A percentile compares a stretch with the other conserved stretches of the same genome.
phyloP scores from a whole-genome alignment of 1,139 yeast genomes.

The Blastobotrys serpentis region DNA sequence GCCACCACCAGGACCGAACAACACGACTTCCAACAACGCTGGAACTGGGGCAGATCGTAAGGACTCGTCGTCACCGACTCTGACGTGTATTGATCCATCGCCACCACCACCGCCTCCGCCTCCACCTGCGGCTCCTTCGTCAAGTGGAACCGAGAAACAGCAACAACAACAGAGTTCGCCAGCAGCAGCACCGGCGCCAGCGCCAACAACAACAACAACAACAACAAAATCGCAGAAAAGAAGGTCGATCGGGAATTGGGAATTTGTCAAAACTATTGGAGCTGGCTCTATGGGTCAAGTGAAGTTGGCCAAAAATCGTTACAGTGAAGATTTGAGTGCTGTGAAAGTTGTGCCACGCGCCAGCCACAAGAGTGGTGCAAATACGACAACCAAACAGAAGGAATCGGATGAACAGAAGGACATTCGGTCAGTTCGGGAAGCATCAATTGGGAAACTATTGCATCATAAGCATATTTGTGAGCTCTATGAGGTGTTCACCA shows the following conservation, averaged over 20 bases:
- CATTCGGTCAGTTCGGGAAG: conserved; percentile 89
- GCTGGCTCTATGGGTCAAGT: conserved; percentile 99
- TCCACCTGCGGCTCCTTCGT: conserved; percentile 9
- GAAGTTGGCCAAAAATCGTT: conserved; percentile 81
- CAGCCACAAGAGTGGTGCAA: conserved; percentile 36
- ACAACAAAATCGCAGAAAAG: conserved; percentile 44
- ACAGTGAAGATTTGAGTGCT: conserved; percentile 79
- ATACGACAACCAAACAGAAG: conserved; percentile 64
- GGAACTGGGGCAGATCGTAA: neutral
- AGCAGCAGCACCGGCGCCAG: conserved; percentile 4
- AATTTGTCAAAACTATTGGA: conserved; percentile 89
- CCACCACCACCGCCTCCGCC: conserved; percentile 16
- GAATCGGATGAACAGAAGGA: conserved; percentile 91
- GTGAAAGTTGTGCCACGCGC: conserved; percentile 56
- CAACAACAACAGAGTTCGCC: conserved; percentile 1
- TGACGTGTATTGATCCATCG: conserved; percentile 20
- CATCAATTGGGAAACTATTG: conserved; percentile 84
- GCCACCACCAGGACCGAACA: conserved; percentile 12
- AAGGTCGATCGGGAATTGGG: conserved; percentile 95
- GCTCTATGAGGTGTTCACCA: conserved; percentile 88
- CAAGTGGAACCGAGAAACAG: neutral
- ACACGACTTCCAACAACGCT: neutral
- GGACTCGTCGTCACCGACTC: conserved; percentile 17
- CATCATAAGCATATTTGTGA: conserved; percentile 93
- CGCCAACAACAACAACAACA: neutral